Conservation (phyloP, 805 yeast species). For the Saturnispora kantuleensis region DNA sequence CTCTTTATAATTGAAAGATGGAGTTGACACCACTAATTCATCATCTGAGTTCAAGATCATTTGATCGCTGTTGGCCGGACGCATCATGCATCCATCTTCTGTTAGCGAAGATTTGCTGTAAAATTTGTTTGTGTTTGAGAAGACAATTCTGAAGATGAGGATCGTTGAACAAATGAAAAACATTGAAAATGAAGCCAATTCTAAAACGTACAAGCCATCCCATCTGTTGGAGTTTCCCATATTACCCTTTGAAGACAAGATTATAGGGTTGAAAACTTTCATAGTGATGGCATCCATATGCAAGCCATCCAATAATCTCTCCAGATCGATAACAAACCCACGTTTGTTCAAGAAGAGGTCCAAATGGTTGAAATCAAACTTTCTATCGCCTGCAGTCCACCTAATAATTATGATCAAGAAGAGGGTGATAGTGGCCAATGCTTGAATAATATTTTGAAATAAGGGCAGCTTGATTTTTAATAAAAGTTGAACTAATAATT, state of each 20-base stretch:
- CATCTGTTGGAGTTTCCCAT: slow-evolving; percentile 30
- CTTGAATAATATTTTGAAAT: slow-evolving; percentile 25
- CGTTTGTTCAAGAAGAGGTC: slow-evolving; percentile 22
- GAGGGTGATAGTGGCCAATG: slow-evolving; percentile 20
- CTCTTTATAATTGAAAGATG: slow-evolving; percentile 29
- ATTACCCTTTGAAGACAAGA: not conserved
- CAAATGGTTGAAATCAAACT: slow-evolving; percentile 5
- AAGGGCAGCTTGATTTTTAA: slow-evolving; percentile 31
- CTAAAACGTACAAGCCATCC: slow-evolving; percentile 45
- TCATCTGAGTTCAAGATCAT: not conserved
- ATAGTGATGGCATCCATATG: not conserved
- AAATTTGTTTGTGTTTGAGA: slow-evolving; percentile 20
- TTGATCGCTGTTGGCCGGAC: not conserved
- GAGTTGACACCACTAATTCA: not conserved
- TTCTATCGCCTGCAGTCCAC: slow-evolving; percentile 26
- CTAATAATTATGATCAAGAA: slow-evolving; percentile 25
- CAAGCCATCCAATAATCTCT: not conserved
- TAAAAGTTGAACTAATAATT: slow-evolving; percentile 23
- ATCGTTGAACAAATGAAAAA: slow-evolving; percentile 43
- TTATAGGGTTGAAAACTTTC: slow-evolving; percentile 1
- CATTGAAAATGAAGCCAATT: slow-evolving; percentile 40
- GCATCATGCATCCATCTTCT: not conserved
- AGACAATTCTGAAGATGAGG: slow-evolving; percentile 32
- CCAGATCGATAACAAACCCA: slow-evolving; percentile 22
- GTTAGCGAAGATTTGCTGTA: slow-evolving; percentile 1